A percentile compares a stretch with the other conserved stretches of the same genome.
phyloP scores from a whole-genome alignment of 768 basidiomycete species.

The Termitomyces heimii region DNA sequence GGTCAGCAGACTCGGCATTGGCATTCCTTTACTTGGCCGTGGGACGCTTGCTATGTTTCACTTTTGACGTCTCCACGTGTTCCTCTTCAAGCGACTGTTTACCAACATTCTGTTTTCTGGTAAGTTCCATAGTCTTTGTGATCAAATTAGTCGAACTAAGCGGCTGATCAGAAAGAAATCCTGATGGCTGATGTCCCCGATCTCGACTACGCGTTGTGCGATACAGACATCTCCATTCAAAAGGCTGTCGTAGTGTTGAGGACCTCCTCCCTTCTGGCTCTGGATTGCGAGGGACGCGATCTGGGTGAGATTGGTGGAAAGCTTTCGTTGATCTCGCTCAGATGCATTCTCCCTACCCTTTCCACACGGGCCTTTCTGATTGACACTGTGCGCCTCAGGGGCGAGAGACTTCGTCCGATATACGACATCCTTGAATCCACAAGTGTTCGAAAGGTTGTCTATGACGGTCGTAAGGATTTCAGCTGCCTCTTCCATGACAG shows the following conservation, averaged over 20 bases:
- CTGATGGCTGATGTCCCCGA: neutral
- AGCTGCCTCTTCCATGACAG: conserved; percentile 9
- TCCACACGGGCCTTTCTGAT: neutral
- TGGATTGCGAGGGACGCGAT: conserved; percentile 13
- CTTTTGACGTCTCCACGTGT: neutral
- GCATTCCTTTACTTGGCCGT: neutral
- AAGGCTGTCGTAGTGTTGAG: neutral
- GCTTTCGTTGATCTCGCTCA: conserved; percentile 5
- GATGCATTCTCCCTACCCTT: neutral
- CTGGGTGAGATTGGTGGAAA: neutral
- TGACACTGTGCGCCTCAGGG: conserved; percentile 1
- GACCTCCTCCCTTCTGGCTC: neutral
- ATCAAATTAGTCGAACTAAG: neutral
- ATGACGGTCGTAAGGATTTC: conserved; percentile 9
- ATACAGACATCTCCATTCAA: neutral
- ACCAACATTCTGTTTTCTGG: neutral
- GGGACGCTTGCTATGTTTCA: neutral
- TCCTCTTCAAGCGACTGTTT: neutral
- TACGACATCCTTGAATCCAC: conserved; percentile 9
- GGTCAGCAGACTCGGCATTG: neutral
- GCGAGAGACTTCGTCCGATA: neutral
- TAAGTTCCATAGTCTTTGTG: neutral
- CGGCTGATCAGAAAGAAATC: neutral
- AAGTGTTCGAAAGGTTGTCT: conserved; percentile 3
- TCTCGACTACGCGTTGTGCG: conserved; percentile 5